These are phyloP conservation scores for Lentinus brumalis DNA, from an alignment of 768 basidiomycete species.

Conservation along the genomic window DNA sequence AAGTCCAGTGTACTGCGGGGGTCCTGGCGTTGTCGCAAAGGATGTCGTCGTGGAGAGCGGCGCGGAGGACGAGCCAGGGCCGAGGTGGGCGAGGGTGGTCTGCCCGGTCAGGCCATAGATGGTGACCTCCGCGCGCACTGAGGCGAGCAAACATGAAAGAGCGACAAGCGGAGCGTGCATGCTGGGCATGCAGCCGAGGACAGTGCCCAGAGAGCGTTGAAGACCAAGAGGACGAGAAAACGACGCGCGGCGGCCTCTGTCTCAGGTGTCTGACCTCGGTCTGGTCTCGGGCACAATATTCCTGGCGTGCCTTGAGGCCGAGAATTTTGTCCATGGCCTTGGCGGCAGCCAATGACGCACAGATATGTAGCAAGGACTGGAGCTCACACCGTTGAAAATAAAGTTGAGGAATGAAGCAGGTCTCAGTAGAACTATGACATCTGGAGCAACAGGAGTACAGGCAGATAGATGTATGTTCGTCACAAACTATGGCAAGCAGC, in stretches of 20 bases:
- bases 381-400: no score
- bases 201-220: not conserved
- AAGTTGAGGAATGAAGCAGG: no score
- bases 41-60: not conserved
- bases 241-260: not conserved
- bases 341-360: no score
- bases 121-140: conserved; percentile 2
- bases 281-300: no score
- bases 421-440: not conserved
- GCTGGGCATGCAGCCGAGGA: not conserved
- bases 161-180: not conserved
- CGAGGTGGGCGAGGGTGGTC: not conserved
- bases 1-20: conserved; percentile 45
- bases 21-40: conserved; percentile 26
- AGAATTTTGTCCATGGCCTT: no score
- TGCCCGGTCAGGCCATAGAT: conserved; percentile 28
- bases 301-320: no score
- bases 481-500: conserved; percentile 63
- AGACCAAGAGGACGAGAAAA: not conserved
- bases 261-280: no score
- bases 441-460: not conserved
- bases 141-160: not conserved
- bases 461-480: conserved; percentile 24
- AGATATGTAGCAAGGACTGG: no score
- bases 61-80: not conserved